Conservation (phyloP, 352 stramenopile genomes). For the Globisporangium abappressorium region DNA sequence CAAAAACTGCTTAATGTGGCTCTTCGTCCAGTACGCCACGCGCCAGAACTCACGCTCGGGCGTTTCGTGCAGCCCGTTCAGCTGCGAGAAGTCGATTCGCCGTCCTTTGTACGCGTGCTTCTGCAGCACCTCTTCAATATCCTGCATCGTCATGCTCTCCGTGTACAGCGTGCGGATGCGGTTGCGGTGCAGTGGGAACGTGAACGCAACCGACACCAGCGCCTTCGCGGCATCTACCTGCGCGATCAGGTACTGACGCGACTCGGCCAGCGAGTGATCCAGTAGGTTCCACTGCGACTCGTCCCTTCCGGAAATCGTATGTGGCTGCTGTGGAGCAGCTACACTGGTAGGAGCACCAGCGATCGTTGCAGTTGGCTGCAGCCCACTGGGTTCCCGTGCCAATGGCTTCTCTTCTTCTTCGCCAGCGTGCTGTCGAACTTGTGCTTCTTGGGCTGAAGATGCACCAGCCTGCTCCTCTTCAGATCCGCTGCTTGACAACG, state of each 20-base stretch:
- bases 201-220: constrained; percentile 43
- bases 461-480: not conserved
- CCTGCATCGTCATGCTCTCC: constrained; percentile 35
- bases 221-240: constrained; percentile 57
- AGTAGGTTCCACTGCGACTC: constrained; percentile 31
- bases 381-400: not conserved
- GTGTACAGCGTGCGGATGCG: constrained; percentile 50
- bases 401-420: constrained; percentile 31
- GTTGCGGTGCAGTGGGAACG: constrained; percentile 52
- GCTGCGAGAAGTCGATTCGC: constrained; percentile 32
- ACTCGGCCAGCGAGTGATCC: constrained; percentile 37
- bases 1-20: constrained; percentile 42
- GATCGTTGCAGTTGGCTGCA: not conserved
- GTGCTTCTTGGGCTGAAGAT: not conserved
- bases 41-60: constrained; percentile 47
- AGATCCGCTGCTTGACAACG: not conserved
- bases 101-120: constrained; percentile 33
- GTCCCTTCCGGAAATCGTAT: not conserved
- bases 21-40: constrained; percentile 51
- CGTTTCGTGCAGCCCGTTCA: constrained; percentile 42
- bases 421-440: not conserved
- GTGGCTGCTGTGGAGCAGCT: not conserved
- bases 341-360: not conserved
- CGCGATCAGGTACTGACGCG: constrained; percentile 50
- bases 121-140: constrained; percentile 41